phyloP scores from a whole-genome alignment of 305 asterid genomes.

The Ajuga reptans region DNA sequence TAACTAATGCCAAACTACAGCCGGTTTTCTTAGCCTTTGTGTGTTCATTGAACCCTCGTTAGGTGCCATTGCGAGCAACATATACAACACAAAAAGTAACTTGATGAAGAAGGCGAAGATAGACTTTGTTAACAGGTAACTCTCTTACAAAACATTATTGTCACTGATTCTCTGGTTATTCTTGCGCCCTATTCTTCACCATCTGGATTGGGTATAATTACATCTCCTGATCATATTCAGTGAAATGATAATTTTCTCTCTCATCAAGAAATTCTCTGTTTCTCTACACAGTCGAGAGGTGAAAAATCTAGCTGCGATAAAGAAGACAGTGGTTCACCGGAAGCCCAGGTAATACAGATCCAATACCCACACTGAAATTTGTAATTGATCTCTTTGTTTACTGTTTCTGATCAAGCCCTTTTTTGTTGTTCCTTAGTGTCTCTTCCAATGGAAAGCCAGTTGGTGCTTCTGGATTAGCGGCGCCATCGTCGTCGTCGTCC shows the following conservation, averaged over 20 bases:
- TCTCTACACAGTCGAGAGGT: conserved; percentile 64
- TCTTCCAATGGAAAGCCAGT: conserved; percentile 35
- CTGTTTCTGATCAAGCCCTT: conserved; percentile 1
- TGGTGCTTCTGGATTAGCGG: conserved; percentile 29
- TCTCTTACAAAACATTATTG: neutral
- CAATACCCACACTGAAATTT: neutral
- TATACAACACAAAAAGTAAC: conserved; percentile 64
- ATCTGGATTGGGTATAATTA: neutral
- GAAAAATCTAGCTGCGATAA: conserved; percentile 62
- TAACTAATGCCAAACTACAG: conserved; percentile 4
- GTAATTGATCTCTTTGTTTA: neutral
- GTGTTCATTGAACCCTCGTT: conserved; percentile 11
- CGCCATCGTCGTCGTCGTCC: conserved; percentile 25
- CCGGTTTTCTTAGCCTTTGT: no score
- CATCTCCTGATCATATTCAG: neutral
- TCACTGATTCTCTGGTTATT: neutral
- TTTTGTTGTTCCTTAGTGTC: conserved; percentile 27
- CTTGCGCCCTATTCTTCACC: neutral
- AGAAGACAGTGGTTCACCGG: conserved; percentile 45
- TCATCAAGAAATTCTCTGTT: conserved; percentile 8
- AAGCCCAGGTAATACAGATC: conserved; percentile 37
- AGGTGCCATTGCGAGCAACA: conserved; percentile 39
- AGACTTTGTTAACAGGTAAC: conserved; percentile 69
- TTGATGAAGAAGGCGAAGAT: conserved; percentile 87
- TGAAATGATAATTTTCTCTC: neutral